These are phyloP conservation scores for Saccharum officinarum DNA, from an alignment of 176 grass and related monocot genomes.

Conservation along the genomic window DNA sequence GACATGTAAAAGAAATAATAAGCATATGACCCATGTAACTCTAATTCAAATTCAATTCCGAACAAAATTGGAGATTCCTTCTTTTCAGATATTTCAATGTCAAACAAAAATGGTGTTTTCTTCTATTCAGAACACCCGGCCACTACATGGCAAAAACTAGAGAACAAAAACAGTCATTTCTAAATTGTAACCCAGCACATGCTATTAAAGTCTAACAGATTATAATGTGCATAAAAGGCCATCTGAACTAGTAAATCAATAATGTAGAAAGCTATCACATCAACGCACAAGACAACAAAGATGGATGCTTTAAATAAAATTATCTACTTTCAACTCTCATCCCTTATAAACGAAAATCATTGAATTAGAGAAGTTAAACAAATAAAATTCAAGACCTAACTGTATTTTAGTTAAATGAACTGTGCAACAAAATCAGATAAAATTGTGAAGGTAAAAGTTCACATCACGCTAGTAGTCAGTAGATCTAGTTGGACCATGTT, in stretches of 20 bases:
- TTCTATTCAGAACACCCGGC: conserved; percentile 7
- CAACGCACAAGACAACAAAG: conserved; percentile 4
- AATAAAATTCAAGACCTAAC: not conserved
- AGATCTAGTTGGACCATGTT: not conserved
- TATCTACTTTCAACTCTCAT: conserved; percentile 1
- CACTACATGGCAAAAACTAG: conserved; percentile 16
- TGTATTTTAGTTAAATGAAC: conserved; percentile 9
- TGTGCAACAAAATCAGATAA: conserved; percentile 2
- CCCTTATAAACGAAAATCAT: not conserved
- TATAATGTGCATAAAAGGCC: not conserved
- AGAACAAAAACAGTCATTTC: conserved; percentile 14
- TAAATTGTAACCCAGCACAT: not conserved
- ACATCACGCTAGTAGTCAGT: not conserved
- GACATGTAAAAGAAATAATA: conserved; percentile 16
- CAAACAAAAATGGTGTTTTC: not conserved
- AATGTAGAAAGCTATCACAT: not conserved
- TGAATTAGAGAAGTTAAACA: not conserved
- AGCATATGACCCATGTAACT: conserved; percentile 31
- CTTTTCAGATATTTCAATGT: conserved; percentile 26
- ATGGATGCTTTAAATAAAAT: conserved; percentile 12
- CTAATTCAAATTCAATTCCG: conserved; percentile 21
- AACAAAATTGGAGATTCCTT: not conserved
- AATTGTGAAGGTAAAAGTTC: conserved; percentile 16
- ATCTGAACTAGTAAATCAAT: not conserved
- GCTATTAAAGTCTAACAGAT: conserved; percentile 30